A percentile compares a stretch with the other conserved stretches of the same genome.
Evolutionary conservation across 768 basidiomycete species (phyloP).

Genomic region (Sarcodon aspratus): DNA sequence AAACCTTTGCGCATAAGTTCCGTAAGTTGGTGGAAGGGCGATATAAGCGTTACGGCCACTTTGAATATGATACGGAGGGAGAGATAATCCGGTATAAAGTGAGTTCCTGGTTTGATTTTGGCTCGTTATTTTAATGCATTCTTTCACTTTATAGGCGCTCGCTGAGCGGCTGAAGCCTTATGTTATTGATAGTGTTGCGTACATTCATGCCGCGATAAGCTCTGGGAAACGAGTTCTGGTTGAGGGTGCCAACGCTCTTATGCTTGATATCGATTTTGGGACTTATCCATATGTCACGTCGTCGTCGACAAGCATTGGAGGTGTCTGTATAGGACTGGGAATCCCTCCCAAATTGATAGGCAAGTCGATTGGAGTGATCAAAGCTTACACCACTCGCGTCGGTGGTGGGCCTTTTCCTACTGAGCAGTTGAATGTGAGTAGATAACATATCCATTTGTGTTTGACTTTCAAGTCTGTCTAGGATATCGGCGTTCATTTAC

Average conservation of each 20-base stretch:
- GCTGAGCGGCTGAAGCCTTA: constrained; percentile 80
- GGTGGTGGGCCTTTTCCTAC: constrained; percentile 99
- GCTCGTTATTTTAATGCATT: not conserved
- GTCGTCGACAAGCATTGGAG: constrained; percentile 86
- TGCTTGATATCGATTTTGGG: constrained; percentile 97
- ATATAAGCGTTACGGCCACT: constrained; percentile 95
- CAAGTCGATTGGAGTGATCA: constrained; percentile 86
- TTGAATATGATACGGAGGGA: constrained; percentile 97
- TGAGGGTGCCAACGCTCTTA: constrained; percentile 96
- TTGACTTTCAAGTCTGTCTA: constrained; percentile 15
- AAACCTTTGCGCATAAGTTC: constrained; percentile 84
- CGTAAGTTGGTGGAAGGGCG: constrained; percentile 91
- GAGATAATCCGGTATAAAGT: constrained; percentile 93
- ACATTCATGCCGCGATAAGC: constrained; percentile 70
- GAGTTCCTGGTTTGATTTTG: constrained; percentile 3
- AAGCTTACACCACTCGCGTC: constrained; percentile 97
- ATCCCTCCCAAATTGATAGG: constrained; percentile 86
- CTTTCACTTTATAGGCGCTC: constrained; percentile 42
- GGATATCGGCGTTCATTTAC: constrained; percentile 78
- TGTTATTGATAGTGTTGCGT: constrained; percentile 81
- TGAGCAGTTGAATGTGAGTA: constrained; percentile 78
- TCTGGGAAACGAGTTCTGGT: constrained; percentile 76
- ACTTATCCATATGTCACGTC: constrained; percentile 98
- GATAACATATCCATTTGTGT: not conserved
- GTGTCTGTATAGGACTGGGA: constrained; percentile 95